Evolutionary conservation across 306 rosid genomes (phyloP).

Genomic region (Datisca glomerata): DNA sequence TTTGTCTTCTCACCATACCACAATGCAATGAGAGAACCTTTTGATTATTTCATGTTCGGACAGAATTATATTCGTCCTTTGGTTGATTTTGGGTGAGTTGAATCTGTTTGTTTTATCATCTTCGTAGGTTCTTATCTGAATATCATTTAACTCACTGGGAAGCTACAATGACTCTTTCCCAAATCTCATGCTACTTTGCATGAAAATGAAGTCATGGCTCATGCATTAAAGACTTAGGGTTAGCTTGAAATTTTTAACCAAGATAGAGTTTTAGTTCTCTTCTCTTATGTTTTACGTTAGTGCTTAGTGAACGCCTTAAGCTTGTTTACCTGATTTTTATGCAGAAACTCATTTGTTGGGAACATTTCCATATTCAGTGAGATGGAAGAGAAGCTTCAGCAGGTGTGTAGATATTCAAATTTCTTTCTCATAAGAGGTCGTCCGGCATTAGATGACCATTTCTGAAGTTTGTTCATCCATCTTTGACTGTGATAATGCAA

Average conservation of each 20-base stretch:
- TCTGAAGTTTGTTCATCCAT: slow-evolving; percentile 8
- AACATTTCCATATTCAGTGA: slow-evolving; percentile 69
- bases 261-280: slow-evolving; percentile 2
- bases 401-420: slow-evolving; percentile 42
- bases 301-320: too few species aligned
- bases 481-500: too few species aligned
- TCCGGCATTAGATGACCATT: slow-evolving; percentile 3
- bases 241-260: not conserved
- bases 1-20: slow-evolving; percentile 75
- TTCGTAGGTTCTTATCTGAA: too few species aligned
- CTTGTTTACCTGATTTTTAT: slow-evolving; percentile 16
- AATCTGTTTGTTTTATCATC: slow-evolving; percentile 14
- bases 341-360: slow-evolving; percentile 92
- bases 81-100: slow-evolving; percentile 73
- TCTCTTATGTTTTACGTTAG: slow-evolving; percentile 7
- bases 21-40: slow-evolving; percentile 89
- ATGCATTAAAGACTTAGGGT: not conserved
- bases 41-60: slow-evolving; percentile 88
- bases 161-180: too few species aligned
- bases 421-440: slow-evolving; percentile 13
- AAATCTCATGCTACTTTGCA: too few species aligned
- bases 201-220: too few species aligned
- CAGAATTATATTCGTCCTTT: slow-evolving; percentile 91
- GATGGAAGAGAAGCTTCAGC: slow-evolving; percentile 74
- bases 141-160: too few species aligned